These are phyloP conservation scores for Rhodotorula mucilaginosa DNA, from an alignment of 1,284 basidiomycete genomes.

Conservation along the genomic window DNA sequence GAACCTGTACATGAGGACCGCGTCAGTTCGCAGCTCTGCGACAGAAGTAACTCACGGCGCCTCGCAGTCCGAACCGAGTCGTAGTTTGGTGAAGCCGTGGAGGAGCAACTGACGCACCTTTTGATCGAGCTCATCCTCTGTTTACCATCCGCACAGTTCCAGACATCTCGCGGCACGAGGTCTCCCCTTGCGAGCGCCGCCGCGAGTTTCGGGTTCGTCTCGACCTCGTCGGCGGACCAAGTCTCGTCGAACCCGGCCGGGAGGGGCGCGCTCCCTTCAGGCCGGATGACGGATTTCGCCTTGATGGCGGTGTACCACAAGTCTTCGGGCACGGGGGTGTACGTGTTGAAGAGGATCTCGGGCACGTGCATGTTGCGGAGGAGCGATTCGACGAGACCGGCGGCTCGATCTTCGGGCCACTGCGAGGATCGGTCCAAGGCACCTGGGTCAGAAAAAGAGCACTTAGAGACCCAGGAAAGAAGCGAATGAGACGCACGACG, in stretches of 20 bases:
- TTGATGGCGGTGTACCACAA: neutral
- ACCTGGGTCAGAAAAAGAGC: too few species aligned
- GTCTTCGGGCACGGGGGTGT: constrained; percentile 1
- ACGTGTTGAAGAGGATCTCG: constrained; percentile 25
- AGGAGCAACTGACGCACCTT: neutral
- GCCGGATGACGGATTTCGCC: neutral
- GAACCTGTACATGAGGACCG: constrained; percentile 2
- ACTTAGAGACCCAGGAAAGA: too few species aligned
- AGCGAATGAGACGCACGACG: constrained; percentile 8
- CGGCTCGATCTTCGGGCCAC: neutral
- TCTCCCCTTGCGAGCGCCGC: neutral
- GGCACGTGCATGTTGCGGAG: constrained; percentile 26
- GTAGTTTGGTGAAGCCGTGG: too few species aligned
- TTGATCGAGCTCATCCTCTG: constrained; percentile 18
- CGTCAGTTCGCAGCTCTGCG: too few species aligned
- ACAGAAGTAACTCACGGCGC: too few species aligned
- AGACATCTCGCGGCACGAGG: neutral
- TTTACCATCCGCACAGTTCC: constrained; percentile 25
- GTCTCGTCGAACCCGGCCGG: neutral
- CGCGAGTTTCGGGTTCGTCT: neutral
- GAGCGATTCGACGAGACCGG: constrained; percentile 15
- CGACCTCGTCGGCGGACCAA: neutral
- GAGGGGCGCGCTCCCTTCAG: neutral
- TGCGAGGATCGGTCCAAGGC: neutral
- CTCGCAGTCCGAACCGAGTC: too few species aligned